These are phyloP conservation scores for Capsella rubella DNA, from an alignment of 441 rosid genomes.

Conservation along the genomic window DNA sequence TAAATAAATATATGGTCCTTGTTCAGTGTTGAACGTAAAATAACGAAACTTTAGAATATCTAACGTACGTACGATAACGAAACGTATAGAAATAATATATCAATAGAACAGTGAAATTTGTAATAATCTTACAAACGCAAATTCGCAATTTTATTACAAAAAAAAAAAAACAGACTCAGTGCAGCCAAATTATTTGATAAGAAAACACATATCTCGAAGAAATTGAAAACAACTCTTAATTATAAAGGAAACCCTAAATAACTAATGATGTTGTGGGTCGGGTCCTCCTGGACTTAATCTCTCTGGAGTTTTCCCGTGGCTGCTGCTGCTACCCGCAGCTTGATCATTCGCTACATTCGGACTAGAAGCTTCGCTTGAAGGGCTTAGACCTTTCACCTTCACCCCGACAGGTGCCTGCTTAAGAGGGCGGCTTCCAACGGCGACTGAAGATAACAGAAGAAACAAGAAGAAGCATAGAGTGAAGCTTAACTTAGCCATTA, in stretches of 20 bases:
- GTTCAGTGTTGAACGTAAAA: neutral
- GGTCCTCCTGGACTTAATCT: slow-evolving; percentile 68
- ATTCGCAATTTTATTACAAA: slow-evolving; percentile 16
- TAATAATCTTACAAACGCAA: slow-evolving; percentile 27
- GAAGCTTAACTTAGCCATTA: slow-evolving; percentile 44
- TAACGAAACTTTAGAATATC: slow-evolving; percentile 3
- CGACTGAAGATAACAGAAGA: slow-evolving; percentile 36
- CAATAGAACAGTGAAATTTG: slow-evolving; percentile 24
- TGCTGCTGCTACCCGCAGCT: slow-evolving; percentile 28
- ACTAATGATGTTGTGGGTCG: slow-evolving; percentile 60
- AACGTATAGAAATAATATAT: slow-evolving; percentile 6
- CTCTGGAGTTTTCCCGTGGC: slow-evolving; percentile 33
- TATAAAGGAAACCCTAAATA: slow-evolving; percentile 38
- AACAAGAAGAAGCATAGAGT: slow-evolving; percentile 34
- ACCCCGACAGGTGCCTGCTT: neutral
- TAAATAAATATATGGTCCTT: neutral
- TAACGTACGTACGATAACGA: slow-evolving; percentile 24
- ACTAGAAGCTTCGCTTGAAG: slow-evolving; percentile 35
- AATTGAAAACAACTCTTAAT: slow-evolving; percentile 29
- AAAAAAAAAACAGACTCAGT: slow-evolving; percentile 30
- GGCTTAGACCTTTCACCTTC: slow-evolving; percentile 42
- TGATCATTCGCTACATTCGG: slow-evolving; percentile 16
- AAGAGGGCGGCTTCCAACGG: slow-evolving; percentile 40
- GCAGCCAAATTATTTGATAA: slow-evolving; percentile 38
- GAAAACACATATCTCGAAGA: slow-evolving; percentile 32